Evolutionary conservation across 306 rosid species (phyloP), one percentile per base, ranked within the genome.

Genomic region (Dryas octopetala): DNA sequence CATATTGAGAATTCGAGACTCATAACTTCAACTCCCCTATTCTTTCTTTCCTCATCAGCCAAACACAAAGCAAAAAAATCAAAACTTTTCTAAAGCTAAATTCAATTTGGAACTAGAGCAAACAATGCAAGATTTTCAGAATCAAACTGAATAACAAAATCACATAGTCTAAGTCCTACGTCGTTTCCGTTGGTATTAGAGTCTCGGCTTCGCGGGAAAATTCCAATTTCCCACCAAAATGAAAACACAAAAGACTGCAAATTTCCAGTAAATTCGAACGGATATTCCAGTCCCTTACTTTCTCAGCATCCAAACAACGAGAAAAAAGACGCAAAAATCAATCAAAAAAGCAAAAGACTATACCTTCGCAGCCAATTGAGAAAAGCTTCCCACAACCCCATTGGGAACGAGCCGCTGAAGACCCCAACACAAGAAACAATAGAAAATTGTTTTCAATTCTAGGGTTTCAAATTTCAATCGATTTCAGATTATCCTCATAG

Each of bases 291-390:
- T 40, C 38, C 60, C 43, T 12, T 40, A 63, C 60, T 62, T 60
- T 8, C 78, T 59, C 57, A 49, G 74, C 70, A 23, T 68, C 73
- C 57, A 68, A 79, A 51, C 78, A 60, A 62, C 58, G 44, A 62
- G 53, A 73, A 40, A 41, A 66, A 26, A 9, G 16, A 68, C 19
- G 54, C 9, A 50, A n/a, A 9, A 49, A 26, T 1, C 4, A 7
- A 75, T n/a, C 0, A 50, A 76, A 16, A n/a, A 3, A 5, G 14
- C n/a, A 19, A 11, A 15, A 4, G 11, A 57, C 49, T 16, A 58
- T 71, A 89, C 95, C 95, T 87, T 77, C 91, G 79, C 46, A 85
- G 76, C 90, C 92, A 89, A 71, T 87, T 84, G 85, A 89, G 82
- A 75, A 89, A 84, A 76, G 86, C 95, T 78, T 89, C 91, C 88